phyloP scores from a whole-genome alignment of 352 stramenopile species.

The Peronospora belbahrii region DNA sequence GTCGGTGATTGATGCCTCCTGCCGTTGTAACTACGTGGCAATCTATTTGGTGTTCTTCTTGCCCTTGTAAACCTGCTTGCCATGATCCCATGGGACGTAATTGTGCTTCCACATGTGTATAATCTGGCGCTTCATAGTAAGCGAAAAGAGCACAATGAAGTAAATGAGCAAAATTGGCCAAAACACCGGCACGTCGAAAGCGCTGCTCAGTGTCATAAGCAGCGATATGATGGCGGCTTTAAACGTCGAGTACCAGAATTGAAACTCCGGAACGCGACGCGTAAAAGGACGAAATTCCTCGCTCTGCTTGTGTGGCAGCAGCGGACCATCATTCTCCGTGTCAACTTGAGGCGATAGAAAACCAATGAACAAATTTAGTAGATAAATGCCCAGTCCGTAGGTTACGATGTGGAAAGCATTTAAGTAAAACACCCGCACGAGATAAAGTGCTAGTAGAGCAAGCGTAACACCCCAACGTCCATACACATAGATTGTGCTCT shows the following conservation, averaged over 20 bases:
- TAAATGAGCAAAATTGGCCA: slow-evolving; percentile 99
- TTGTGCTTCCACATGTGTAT: slow-evolving; percentile 99
- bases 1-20: too few relatives aligned
- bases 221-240: slow-evolving; percentile 89
- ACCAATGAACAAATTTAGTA: slow-evolving; percentile 99
- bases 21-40: background rate
- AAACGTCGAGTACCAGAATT: slow-evolving; percentile 95
- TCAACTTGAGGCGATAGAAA: slow-evolving; percentile 97
- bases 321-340: slow-evolving; percentile 77
- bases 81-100: slow-evolving; percentile 95
- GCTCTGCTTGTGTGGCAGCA: slow-evolving; percentile 87
- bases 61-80: slow-evolving; percentile 94
- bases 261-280: slow-evolving; percentile 95
- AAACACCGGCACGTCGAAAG: slow-evolving; percentile 99
- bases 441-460: slow-evolving; percentile 86
- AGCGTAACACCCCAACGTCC: slow-evolving; percentile 88
- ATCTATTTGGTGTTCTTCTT: slow-evolving; percentile 76
- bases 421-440: slow-evolving; percentile 88
- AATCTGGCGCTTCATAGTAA: slow-evolving; percentile 99
- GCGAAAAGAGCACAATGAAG: slow-evolving; percentile 97
- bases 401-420: slow-evolving; percentile 98
- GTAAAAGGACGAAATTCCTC: slow-evolving; percentile 90
- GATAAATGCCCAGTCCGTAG: slow-evolving; percentile 98
- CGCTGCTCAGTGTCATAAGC: slow-evolving; percentile 96
- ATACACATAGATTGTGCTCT: slow-evolving; percentile 94